Evolutionary conservation across 2,329 filamentous ascomycete genomes (phyloP), one percentile per base, ranked within the genome.

Genomic region (Chlorencoelia australis): DNA sequence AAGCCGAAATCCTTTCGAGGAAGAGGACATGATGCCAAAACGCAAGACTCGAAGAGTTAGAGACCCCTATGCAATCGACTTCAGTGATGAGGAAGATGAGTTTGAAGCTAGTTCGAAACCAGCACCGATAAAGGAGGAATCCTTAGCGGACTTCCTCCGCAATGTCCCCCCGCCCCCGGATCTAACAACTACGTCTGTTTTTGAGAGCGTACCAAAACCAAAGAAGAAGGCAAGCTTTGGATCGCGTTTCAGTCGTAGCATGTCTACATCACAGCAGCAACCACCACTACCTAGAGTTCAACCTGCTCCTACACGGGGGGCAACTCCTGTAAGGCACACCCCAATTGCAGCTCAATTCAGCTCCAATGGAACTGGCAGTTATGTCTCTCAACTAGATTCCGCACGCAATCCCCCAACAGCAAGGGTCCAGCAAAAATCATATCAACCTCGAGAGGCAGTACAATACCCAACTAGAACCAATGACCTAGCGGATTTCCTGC

Each of bases 11-110:
- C 40, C 44, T 9, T 49, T 52, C 22, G 51, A 51, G 7, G 50
- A 54, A 15, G 49, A 52, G 22, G 51, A 55, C 32, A 67, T 67
- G 58, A 69, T 77, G 55, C 80, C 84, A 4, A 72, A 75, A 49
- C 75, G 82, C 36, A 94, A 83, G 53, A 83, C 80, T 29, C 74
- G 80, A 30, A 77, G 85, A 18, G 75, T 87, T 34, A 82, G 75
- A 39, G 91, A 98, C 52, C 91, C 89, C 0, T 96, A 96, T 48
- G 85, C 87, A n/a, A 85, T 96, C 45, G 88, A 95, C 53, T 66
- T 77, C 19, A 82, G 79, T 9, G 56, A 61, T 29, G 59, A 62
- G 21, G 59, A 60, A 32, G 54, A 60, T 20, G 55, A 58, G 5
- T 46, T 49, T n/a, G 46, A 53, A 16, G 36, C 35, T n/a, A 18